Conservation (phyloP, 257 asterid genomes). For the Rhazya stricta region DNA sequence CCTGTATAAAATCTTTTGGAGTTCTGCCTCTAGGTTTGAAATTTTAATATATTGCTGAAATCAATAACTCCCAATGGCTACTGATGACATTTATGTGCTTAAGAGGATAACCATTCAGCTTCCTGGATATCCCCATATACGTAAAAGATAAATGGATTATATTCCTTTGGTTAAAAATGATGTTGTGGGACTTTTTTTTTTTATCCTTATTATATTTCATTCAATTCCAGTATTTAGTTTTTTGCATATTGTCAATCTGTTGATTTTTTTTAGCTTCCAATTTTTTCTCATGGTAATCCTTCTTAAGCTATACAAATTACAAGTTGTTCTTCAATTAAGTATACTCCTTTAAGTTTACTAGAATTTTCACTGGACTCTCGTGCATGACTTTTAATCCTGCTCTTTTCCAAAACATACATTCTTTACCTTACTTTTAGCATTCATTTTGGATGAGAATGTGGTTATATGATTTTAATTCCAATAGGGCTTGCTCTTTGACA, state of each 20-base stretch:
- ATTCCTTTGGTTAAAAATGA: background rate
- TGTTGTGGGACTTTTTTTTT: background rate
- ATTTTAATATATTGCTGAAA: slow-evolving; percentile 15
- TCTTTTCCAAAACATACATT: background rate
- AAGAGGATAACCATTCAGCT: slow-evolving; percentile 77
- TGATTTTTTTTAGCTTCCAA: background rate
- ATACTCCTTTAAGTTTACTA: too few relatives aligned
- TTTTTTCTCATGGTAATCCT: background rate
- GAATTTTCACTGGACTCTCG: background rate
- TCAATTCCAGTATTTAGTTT: background rate
- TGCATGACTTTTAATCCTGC: background rate
- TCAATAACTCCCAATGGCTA: slow-evolving; percentile 73
- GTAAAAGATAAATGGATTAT: slow-evolving; percentile 31
- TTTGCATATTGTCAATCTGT: background rate
- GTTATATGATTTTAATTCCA: background rate
- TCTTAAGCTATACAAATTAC: background rate
- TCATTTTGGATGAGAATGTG: background rate
- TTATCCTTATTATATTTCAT: background rate
- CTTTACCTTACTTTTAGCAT: background rate
- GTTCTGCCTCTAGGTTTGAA: background rate
- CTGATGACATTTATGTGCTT: slow-evolving; percentile 72
- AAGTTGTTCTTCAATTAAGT: background rate
- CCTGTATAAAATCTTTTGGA: background rate
- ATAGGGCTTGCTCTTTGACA: background rate
- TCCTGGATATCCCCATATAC: slow-evolving; percentile 67